Conservation (phyloP, 495 filamentous ascomycete species). For the Gamarada debralockiae region DNA sequence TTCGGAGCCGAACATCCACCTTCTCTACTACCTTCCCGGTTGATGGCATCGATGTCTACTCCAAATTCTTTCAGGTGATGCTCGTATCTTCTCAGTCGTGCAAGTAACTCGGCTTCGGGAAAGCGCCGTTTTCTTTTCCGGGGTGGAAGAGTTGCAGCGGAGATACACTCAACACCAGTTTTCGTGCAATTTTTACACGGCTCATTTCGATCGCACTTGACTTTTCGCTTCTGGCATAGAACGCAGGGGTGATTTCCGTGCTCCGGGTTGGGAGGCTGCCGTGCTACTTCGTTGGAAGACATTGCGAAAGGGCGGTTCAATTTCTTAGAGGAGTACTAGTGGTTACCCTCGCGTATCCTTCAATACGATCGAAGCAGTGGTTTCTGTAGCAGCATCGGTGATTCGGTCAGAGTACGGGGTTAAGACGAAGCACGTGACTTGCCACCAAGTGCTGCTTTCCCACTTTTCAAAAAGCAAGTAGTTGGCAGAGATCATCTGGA, state of each 20-base stretch:
- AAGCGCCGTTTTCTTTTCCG: slow-evolving; percentile 36
- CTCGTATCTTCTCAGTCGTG: slow-evolving; percentile 30
- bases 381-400: no score
- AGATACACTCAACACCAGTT: slow-evolving; percentile 34
- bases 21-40: slow-evolving; percentile 13
- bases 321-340: no score
- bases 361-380: no score
- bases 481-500: no score
- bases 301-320: no score
- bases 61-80: slow-evolving; percentile 9
- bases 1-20: slow-evolving; percentile 31
- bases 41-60: neutral
- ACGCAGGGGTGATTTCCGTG: slow-evolving; percentile 9
- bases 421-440: no score
- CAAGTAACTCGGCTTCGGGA: slow-evolving; percentile 25
- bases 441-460: no score
- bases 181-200: slow-evolving; percentile 44
- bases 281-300: no score
- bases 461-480: no score
- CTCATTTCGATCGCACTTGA: slow-evolving; percentile 50
- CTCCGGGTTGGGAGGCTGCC: neutral
- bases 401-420: no score
- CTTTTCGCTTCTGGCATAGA: slow-evolving; percentile 60
- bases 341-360: no score
- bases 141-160: slow-evolving; percentile 31